Conservation (phyloP, 805 yeast genomes). For the Helenozyma baotianmanensis region DNA sequence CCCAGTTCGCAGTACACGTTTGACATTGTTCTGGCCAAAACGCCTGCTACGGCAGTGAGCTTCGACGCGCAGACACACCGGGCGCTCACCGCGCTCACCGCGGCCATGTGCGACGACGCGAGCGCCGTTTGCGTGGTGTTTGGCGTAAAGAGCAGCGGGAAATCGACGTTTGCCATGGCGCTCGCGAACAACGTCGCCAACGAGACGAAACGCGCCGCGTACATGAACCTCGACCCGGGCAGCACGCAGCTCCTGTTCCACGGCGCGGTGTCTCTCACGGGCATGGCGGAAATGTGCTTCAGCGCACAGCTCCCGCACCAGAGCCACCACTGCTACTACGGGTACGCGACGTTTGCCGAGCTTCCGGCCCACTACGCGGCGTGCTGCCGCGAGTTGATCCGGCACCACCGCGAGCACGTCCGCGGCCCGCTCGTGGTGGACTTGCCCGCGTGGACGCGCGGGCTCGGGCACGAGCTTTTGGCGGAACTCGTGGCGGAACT, state of each 20-base stretch:
- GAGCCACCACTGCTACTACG: slow-evolving; percentile 41
- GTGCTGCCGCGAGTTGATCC: slow-evolving; percentile 38
- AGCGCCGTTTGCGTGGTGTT: slow-evolving; percentile 35
- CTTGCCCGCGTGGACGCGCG: slow-evolving; percentile 90
- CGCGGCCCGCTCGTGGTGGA: slow-evolving; percentile 54
- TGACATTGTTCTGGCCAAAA: slow-evolving; percentile 3
- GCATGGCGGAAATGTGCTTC: slow-evolving; percentile 21
- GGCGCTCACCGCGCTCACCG: slow-evolving; percentile 1
- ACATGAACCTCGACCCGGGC: slow-evolving; percentile 83
- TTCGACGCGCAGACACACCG: slow-evolving; percentile 5
- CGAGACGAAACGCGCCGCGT: slow-evolving; percentile 30
- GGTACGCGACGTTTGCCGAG: slow-evolving; percentile 65
- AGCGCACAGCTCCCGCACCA: slow-evolving; percentile 24
- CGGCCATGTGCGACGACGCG: slow-evolving; percentile 8
- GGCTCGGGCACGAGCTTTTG: slow-evolving; percentile 72
- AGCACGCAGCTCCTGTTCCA: slow-evolving; percentile 78
- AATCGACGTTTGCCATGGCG: slow-evolving; percentile 62
- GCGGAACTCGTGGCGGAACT: slow-evolving; percentile 39
- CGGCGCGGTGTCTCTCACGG: slow-evolving; percentile 58
- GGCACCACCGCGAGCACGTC: slow-evolving; percentile 18
- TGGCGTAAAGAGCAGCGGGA: slow-evolving; percentile 78
- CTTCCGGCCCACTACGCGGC: slow-evolving; percentile 54
- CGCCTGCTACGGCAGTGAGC: slow-evolving; percentile 2
- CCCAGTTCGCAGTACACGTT: slow-evolving; percentile 7
- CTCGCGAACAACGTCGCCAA: slow-evolving; percentile 47